These are phyloP conservation scores for Clitopilus hobsonii DNA, from an alignment of 768 basidiomycete species.

Conservation along the genomic window DNA sequence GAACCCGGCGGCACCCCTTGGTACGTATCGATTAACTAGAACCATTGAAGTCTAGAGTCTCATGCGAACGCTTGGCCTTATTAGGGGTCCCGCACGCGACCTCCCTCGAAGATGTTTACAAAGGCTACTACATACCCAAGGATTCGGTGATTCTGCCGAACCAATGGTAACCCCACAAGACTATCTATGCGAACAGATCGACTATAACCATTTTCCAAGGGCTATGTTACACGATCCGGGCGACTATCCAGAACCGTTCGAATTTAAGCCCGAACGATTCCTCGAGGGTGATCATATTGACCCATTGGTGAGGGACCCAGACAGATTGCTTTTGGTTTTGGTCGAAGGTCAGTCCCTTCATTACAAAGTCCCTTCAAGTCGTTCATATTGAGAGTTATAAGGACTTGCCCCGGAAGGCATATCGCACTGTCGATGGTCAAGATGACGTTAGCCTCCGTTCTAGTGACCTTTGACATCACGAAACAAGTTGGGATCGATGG, in stretches of 20 bases:
- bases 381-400: background rate
- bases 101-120: conserved; percentile 15
- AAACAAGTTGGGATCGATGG: too few species aligned
- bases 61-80: too few species aligned
- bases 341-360: too few species aligned
- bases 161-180: conserved; percentile 8
- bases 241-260: conserved; percentile 20
- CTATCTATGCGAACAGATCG: too few species aligned
- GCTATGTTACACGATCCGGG: conserved; percentile 23
- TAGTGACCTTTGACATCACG: too few species aligned
- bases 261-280: conserved; percentile 23
- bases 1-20: background rate
- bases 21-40: too few species aligned
- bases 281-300: conserved; percentile 18
- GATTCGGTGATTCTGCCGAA: conserved; percentile 15
- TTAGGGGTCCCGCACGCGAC: conserved; percentile 14
- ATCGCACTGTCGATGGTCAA: conserved; percentile 19
- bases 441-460: conserved; percentile 17
- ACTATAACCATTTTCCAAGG: conserved; percentile 14
- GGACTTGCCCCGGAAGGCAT: conserved; percentile 15
- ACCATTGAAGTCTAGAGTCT: background rate
- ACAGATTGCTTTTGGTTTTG: conserved; percentile 17
- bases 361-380: background rate
- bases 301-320: conserved; percentile 6
- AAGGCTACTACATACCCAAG: conserved; percentile 18